Evolutionary conservation across 164 flowering plant genomes (phyloP).

Genomic region (Piper longum): DNA sequence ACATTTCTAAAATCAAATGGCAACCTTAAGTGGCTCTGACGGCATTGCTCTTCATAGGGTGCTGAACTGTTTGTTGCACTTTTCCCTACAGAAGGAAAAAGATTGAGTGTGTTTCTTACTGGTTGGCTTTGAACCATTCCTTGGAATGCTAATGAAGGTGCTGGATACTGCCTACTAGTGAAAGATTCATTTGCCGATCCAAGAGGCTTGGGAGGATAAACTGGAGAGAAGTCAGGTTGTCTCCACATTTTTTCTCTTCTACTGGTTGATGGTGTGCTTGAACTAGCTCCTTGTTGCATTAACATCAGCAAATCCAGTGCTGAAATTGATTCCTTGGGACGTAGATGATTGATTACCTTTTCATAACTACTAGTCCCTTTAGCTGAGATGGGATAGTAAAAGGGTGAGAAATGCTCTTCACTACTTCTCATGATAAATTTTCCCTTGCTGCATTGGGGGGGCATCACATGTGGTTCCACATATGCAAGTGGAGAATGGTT

Average conservation of each 20-base stretch:
- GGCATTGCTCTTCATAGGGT: constrained; percentile 6
- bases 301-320: constrained; percentile 68
- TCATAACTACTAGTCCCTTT: constrained; percentile 16
- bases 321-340: constrained; percentile 47
- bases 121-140: constrained; percentile 9
- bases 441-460: constrained; percentile 13
- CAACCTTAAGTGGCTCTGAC: constrained; percentile 4
- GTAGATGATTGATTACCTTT: constrained; percentile 17
- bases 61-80: constrained; percentile 12
- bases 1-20: constrained; percentile 7
- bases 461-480: constrained; percentile 8
- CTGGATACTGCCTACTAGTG: constrained; percentile 7
- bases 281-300: constrained; percentile 33
- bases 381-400: constrained; percentile 11
- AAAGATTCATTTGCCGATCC: constrained; percentile 11
- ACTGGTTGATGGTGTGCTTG: constrained; percentile 14
- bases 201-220: constrained; percentile 13
- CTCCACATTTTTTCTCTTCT: constrained; percentile 10
- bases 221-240: constrained; percentile 17
- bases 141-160: constrained; percentile 13
- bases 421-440: constrained; percentile 11
- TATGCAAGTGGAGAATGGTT: constrained; percentile 5
- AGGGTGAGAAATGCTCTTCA: constrained; percentile 10
- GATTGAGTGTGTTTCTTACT: constrained; percentile 10
- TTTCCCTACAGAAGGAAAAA: constrained; percentile 11